Percentiles rank a stretch among this genome's conserved stretches.
These are phyloP conservation scores for Zymoseptoria pseudotritici DNA, from an alignment of 2,329 filamentous ascomycete genomes.

Conservation along the genomic window DNA sequence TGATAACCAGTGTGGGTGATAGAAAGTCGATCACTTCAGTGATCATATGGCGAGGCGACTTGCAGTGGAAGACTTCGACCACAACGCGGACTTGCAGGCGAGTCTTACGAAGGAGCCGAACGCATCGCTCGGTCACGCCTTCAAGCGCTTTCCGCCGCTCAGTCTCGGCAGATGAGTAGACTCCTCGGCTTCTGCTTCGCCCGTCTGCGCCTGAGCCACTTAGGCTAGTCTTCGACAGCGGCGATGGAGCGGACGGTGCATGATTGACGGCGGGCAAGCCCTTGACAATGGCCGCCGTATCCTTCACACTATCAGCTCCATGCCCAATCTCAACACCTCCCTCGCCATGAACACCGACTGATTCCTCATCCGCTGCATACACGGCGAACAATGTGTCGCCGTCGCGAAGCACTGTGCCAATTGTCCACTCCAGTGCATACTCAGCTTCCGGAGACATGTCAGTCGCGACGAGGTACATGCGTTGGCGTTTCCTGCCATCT, in stretches of 20 bases:
- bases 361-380: slow-evolving; percentile 87
- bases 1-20: slow-evolving; percentile 83
- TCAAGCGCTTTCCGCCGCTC: slow-evolving; percentile 76
- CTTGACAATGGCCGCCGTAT: slow-evolving; percentile 65
- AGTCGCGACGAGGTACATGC: slow-evolving; percentile 92
- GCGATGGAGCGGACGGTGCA: slow-evolving; percentile 21
- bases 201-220: slow-evolving; percentile 9
- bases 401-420: slow-evolving; percentile 87
- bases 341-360: slow-evolving; percentile 40
- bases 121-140: slow-evolving; percentile 73
- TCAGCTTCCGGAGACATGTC: slow-evolving; percentile 91
- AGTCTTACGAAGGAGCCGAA: slow-evolving; percentile 83
- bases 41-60: slow-evolving; percentile 91
- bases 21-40: slow-evolving; percentile 94
- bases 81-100: slow-evolving; percentile 86
- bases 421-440: slow-evolving; percentile 94
- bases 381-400: slow-evolving; percentile 91
- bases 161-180: slow-evolving; percentile 54
- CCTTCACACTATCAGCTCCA: slow-evolving; percentile 66
- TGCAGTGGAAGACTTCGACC: slow-evolving; percentile 96
- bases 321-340: slow-evolving; percentile 56
- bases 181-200: slow-evolving; percentile 28
- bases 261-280: slow-evolving; percentile 44
- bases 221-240: slow-evolving; percentile 18
- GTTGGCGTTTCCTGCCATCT: slow-evolving; percentile 67